These are phyloP conservation scores for Candida krabiensis DNA, from an alignment of 805 yeast species.

Conservation along the genomic window DNA sequence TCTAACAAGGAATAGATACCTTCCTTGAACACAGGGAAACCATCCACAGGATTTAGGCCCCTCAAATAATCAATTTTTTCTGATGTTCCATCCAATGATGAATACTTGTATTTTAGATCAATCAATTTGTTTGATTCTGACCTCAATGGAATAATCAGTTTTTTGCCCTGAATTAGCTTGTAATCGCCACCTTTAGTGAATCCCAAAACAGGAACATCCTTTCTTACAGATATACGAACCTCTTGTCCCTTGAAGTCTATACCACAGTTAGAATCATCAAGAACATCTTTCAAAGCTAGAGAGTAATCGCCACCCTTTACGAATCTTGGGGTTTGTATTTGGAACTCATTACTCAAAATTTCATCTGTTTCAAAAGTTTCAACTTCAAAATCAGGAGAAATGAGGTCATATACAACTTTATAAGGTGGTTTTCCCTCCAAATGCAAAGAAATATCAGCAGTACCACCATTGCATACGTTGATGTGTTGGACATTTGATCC, in stretches of 20 bases:
- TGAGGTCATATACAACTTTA: constrained; percentile 63
- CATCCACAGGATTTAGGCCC: constrained; percentile 23
- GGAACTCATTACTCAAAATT: constrained; percentile 37
- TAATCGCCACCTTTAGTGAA: constrained; percentile 32
- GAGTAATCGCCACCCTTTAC: constrained; percentile 71
- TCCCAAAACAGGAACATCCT: constrained; percentile 57
- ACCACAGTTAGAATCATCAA: constrained; percentile 76
- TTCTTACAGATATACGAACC: constrained; percentile 63
- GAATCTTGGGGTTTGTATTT: constrained; percentile 55
- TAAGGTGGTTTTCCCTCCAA: constrained; percentile 85
- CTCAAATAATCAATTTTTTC: constrained; percentile 8
- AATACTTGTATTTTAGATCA: constrained; percentile 34
- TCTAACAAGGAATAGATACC: constrained; percentile 43
- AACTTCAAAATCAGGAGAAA: constrained; percentile 53
- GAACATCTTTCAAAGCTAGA: constrained; percentile 60
- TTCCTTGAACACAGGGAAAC: constrained; percentile 36
- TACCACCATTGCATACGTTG: constrained; percentile 32
- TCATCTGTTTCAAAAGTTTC: constrained; percentile 41
- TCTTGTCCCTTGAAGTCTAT: constrained; percentile 69
- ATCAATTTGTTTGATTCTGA: constrained; percentile 31
- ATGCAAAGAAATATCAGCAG: constrained; percentile 49
- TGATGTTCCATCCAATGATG: constrained; percentile 22
- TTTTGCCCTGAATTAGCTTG: constrained; percentile 62
- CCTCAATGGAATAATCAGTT: constrained; percentile 54
- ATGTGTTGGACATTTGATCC: constrained; percentile 17